These are phyloP conservation scores for Globisporangium ultimum DNA, from an alignment of 352 stramenopile genomes.

Conservation along the genomic window DNA sequence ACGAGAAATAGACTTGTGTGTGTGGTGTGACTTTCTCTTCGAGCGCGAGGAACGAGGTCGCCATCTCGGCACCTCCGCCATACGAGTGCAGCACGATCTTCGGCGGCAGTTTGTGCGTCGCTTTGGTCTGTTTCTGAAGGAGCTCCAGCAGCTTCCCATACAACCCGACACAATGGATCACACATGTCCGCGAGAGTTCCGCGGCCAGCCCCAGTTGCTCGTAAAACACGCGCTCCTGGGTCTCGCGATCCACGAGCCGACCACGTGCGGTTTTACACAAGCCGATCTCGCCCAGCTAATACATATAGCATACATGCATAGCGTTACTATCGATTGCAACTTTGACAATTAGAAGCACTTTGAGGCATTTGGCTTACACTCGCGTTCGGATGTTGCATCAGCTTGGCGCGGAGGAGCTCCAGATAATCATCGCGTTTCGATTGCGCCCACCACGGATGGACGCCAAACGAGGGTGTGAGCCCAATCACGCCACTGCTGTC, in stretches of 20 bases:
- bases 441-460: conserved; percentile 77
- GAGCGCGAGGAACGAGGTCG: conserved; percentile 45
- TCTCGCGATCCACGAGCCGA: conserved; percentile 28
- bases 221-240: conserved; percentile 48
- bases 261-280: conserved; percentile 69
- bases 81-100: conserved; percentile 70
- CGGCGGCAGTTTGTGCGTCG: conserved; percentile 29
- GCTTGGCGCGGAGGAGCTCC: conserved; percentile 22
- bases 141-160: conserved; percentile 69
- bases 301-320: neutral
- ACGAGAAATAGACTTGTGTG: conserved; percentile 64
- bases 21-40: conserved; percentile 7
- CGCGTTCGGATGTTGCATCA: conserved; percentile 39
- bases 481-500: conserved; percentile 4
- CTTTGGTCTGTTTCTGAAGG: conserved; percentile 20
- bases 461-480: conserved; percentile 58
- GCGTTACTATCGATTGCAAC: too few species aligned
- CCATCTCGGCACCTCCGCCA: conserved; percentile 50
- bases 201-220: conserved; percentile 49
- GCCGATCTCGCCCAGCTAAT: conserved; percentile 73
- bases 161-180: conserved; percentile 74
- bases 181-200: conserved; percentile 47
- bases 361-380: conserved; percentile 33
- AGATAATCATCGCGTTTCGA: conserved; percentile 27
- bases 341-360: too few species aligned